Conservation (phyloP, 441 rosid genomes). For the Pelargonium australe region DNA sequence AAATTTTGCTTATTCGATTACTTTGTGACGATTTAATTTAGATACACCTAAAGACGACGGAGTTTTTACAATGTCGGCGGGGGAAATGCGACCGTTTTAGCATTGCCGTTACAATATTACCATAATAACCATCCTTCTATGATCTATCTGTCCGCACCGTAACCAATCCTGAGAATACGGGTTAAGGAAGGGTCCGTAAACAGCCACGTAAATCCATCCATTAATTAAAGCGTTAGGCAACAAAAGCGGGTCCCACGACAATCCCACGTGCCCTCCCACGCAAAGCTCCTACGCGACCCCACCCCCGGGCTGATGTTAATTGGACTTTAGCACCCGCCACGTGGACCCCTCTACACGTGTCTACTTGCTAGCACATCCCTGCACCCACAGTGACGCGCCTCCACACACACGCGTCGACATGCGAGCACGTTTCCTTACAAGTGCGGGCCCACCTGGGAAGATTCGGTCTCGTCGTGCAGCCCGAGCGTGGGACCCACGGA, state of each 20-base stretch:
- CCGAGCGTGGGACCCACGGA: not conserved
- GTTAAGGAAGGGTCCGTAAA: not conserved
- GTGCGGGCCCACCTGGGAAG: not conserved
- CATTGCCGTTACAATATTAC: too few relatives aligned
- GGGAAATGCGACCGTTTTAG: too few relatives aligned
- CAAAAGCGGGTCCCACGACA: conserved; percentile 1
- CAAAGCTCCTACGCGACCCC: not conserved
- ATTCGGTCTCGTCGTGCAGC: not conserved
- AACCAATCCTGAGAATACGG: not conserved
- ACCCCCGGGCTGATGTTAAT: not conserved
- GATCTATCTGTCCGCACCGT: not conserved
- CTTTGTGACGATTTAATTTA: too few relatives aligned
- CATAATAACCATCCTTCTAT: too few relatives aligned
- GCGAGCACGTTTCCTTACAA: not conserved
- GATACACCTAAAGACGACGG: too few relatives aligned
- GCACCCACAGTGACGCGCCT: not conserved
- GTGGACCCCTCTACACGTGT: conserved; percentile 2
- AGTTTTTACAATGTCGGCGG: too few relatives aligned
- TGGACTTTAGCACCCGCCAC: not conserved
- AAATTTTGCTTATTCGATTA: too few relatives aligned
- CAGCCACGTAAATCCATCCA: not conserved
- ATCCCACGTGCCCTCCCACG: not conserved
- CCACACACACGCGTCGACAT: not conserved
- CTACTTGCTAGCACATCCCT: not conserved
- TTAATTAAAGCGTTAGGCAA: not conserved